A percentile compares a stretch with the other conserved stretches of the same genome.
phyloP scores from a whole-genome alignment of 2,329 filamentous ascomycete species.

The Xylariaceae sp. region DNA sequence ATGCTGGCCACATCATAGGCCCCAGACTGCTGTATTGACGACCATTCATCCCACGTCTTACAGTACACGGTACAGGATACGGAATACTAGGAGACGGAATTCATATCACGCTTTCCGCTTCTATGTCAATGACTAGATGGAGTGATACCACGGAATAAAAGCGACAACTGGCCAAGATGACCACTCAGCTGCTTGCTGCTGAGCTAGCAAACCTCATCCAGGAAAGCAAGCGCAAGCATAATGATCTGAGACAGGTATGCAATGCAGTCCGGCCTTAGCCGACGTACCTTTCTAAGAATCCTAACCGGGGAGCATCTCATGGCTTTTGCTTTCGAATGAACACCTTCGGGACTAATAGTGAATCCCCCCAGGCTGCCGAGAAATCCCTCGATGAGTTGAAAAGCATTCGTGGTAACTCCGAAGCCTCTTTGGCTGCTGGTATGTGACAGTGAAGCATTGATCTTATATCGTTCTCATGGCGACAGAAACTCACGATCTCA shows the following conservation, averaged over 20 bases:
- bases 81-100: background rate
- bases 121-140: conserved; percentile 5
- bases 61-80: background rate
- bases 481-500: conserved; percentile 7
- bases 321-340: background rate
- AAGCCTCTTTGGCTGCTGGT: conserved; percentile 71
- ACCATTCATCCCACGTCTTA: background rate
- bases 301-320: background rate
- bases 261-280: background rate
- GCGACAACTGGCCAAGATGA: conserved; percentile 57
- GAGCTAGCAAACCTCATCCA: conserved; percentile 89
- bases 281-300: too few species aligned
- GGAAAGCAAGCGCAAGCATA: conserved; percentile 92
- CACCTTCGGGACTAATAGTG: background rate
- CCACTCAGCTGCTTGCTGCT: conserved; percentile 79
- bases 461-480: conserved; percentile 1
- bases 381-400: conserved; percentile 89
- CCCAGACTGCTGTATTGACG: background rate
- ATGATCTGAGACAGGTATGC: conserved; percentile 75
- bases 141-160: conserved; percentile 15
- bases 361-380: conserved; percentile 66
- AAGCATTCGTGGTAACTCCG: conserved; percentile 64
- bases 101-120: background rate
- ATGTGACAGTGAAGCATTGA: conserved; percentile 24
- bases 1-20: background rate